Base-by-base conservation (phyloP, 495 filamentous ascomycete genomes). In the Penicillium coffeae region DNA sequence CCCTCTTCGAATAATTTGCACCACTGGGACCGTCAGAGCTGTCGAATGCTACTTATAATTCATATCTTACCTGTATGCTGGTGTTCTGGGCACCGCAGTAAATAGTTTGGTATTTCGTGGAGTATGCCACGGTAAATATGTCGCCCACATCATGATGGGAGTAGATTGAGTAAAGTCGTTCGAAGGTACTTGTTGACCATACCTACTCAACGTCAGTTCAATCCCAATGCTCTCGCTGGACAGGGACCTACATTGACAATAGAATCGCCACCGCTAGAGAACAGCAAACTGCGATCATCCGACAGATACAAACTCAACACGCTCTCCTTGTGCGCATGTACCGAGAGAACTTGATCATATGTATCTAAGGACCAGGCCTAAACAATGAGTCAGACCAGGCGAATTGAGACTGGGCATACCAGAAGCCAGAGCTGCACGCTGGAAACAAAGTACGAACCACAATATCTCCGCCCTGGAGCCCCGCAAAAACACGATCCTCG, bases 11-110 rank as follows among this genome's bases (percentile, higher is more conserved):
- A 77, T 19, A 85, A 60, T 60, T 83, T 74, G 53, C 79, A 85
- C 83, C 83, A 87, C 75, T 86, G 54, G 3, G 21, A 14, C 12
- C 13, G 21, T 41, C 8, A 49, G 13, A 20, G 35, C 22, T 15
- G 32, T 34, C 30, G 13, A 7, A 30, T 30, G 25, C 5, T n/a
- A n/a, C n/a, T n/a, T 46, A 35, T 20, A 46, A 19, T 33, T 20
- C 19, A 19, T 27, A 18, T 25, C 18, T 38, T 69, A 81, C 79
- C 67, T 95, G 91, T 35, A 98, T 94, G 34, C 85, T 88, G 22
- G 91, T 95, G 54, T 96, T 96, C 62, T 97, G 94, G 8, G 89
- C 88, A 33, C 93, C 93, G 36, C 96, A 80, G 70, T 95, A 98
- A 10, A 93, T 79, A 0, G 87, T 95, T 58, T 92, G 75, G 52